Percentiles rank a stretch among this genome's conserved stretches.
Conservation (phyloP, 2,329 filamentous ascomycete species). For the Ceratocystis harringtonii region DNA sequence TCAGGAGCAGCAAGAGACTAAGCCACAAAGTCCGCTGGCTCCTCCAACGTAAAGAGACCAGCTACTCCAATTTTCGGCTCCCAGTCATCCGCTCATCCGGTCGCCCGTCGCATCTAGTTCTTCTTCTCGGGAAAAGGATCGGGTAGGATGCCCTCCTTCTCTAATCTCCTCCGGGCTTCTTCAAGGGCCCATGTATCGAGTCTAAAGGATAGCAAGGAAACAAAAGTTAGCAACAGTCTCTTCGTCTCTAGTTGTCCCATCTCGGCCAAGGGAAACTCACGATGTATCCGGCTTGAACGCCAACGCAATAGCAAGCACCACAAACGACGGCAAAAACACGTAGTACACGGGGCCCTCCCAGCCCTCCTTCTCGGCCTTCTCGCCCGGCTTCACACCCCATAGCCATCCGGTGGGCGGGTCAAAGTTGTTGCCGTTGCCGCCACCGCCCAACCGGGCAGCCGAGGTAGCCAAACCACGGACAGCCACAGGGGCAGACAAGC, state of each 20-base stretch:
- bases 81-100: not conserved
- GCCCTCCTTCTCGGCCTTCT: conserved; percentile 90
- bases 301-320: conserved; percentile 62
- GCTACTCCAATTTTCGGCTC: not conserved
- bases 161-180: conserved; percentile 86
- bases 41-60: not conserved
- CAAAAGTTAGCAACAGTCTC: not conserved
- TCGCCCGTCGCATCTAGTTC: conserved; percentile 21
- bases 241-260: not conserved
- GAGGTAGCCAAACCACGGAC: conserved; percentile 15
- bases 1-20: no score
- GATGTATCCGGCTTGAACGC: conserved; percentile 97
- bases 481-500: conserved; percentile 3
- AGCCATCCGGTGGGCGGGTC: conserved; percentile 86
- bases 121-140: conserved; percentile 55
- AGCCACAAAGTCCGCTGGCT: no score
- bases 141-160: conserved; percentile 83
- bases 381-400: conserved; percentile 82
- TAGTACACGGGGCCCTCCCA: conserved; percentile 84
- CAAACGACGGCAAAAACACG: conserved; percentile 67
- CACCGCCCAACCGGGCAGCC: conserved; percentile 26
- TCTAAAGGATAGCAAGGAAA: conserved; percentile 32
- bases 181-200: conserved; percentile 99
- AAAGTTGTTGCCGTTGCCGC: conserved; percentile 56
- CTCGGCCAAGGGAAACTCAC: conserved; percentile 43